Evolutionary conservation across 805 yeast genomes (phyloP).

Genomic region (Spathaspora gorwiae): DNA sequence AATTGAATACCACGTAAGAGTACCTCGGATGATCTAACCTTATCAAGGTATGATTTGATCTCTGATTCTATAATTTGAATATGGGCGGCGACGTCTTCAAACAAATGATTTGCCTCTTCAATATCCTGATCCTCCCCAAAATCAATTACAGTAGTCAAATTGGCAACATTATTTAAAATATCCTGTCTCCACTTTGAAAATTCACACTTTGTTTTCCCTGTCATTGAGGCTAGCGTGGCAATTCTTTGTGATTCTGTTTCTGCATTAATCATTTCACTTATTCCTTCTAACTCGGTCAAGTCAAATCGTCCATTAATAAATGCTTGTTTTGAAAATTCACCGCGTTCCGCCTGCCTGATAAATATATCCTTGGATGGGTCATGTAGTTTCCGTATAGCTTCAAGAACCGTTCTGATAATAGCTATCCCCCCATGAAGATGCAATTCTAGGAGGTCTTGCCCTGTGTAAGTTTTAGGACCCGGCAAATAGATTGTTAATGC

Average conservation of each 20-base stretch:
- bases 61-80: slow-evolving; percentile 41
- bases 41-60: slow-evolving; percentile 40
- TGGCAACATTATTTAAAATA: slow-evolving; percentile 63
- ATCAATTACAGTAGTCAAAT: slow-evolving; percentile 84
- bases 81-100: slow-evolving; percentile 44
- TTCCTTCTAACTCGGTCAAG: slow-evolving; percentile 86
- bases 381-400: slow-evolving; percentile 55
- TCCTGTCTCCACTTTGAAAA: slow-evolving; percentile 65
- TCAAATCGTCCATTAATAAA: slow-evolving; percentile 81
- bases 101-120: slow-evolving; percentile 54
- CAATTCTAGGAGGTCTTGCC: slow-evolving; percentile 86
- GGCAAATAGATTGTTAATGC: slow-evolving; percentile 67
- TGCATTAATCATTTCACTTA: slow-evolving; percentile 83
- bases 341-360: slow-evolving; percentile 83
- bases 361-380: slow-evolving; percentile 30
- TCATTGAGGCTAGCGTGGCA: slow-evolving; percentile 68
- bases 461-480: slow-evolving; percentile 80
- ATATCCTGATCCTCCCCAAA: slow-evolving; percentile 92
- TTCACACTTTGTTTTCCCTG: slow-evolving; percentile 56
- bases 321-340: slow-evolving; percentile 87
- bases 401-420: slow-evolving; percentile 63
- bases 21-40: slow-evolving; percentile 55
- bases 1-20: slow-evolving; percentile 69
- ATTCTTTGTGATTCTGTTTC: slow-evolving; percentile 87
- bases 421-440: slow-evolving; percentile 95